Conservation (phyloP, 305 asterid genomes). For the Caryopteris hybrid region DNA sequence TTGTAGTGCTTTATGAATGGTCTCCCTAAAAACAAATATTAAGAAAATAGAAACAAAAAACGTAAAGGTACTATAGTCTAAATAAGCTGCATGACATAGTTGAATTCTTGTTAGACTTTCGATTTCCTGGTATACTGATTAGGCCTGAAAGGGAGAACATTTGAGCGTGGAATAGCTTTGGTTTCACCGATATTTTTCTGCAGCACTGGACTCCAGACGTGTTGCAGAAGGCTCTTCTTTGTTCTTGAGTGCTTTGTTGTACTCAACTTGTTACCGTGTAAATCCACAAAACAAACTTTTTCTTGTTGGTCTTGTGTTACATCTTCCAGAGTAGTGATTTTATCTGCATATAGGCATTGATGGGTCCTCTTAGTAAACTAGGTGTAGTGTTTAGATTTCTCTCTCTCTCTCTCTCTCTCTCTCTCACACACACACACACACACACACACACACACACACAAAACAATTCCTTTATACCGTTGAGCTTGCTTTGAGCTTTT, state of each 20-base stretch:
- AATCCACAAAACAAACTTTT: neutral
- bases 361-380: neutral
- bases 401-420: too few species aligned
- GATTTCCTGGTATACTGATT: too few species aligned
- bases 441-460: too few species aligned
- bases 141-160: too few species aligned
- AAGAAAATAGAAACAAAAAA: neutral
- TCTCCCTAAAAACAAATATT: neutral
- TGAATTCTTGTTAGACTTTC: neutral
- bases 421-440: too few species aligned
- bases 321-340: neutral
- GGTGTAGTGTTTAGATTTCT: neutral
- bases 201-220: too few species aligned
- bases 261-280: neutral
- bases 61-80: neutral
- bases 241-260: neutral
- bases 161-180: too few species aligned
- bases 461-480: neutral
- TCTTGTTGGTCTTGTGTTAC: neutral
- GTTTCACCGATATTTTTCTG: too few species aligned
- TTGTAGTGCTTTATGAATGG: neutral
- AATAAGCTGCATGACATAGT: neutral
- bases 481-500: constrained; percentile 6
- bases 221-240: neutral
- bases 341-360: neutral